Percentiles rank a stretch among this genome's conserved stretches.
Conservation (phyloP, 805 yeast genomes). For the Starmerella sirachaensis region DNA sequence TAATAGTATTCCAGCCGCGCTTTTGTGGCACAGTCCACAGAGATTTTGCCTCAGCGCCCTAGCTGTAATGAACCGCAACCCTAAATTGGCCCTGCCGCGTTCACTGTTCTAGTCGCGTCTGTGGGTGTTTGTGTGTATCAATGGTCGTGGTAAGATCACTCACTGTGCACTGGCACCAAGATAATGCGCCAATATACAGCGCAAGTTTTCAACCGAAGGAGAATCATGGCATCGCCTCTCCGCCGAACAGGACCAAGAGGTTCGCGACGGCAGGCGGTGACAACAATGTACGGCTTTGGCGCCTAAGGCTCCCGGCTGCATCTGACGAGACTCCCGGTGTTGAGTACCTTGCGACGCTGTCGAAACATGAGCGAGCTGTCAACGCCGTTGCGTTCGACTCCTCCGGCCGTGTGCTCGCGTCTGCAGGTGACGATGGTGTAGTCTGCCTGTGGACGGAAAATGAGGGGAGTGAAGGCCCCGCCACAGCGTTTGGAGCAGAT, state of each 20-base stretch:
- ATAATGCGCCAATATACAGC: slow-evolving; percentile 32
- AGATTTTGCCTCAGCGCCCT: no score
- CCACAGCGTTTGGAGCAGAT: slow-evolving; percentile 46
- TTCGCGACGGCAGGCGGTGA: slow-evolving; percentile 93
- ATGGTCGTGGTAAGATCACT: slow-evolving; percentile 30
- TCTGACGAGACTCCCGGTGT: slow-evolving; percentile 31
- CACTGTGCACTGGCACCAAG: slow-evolving; percentile 35
- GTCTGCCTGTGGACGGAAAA: slow-evolving; percentile 62
- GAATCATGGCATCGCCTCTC: slow-evolving; percentile 4
- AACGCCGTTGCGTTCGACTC: slow-evolving; percentile 77
- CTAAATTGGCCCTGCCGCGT: no score
- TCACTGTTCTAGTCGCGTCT: no score
- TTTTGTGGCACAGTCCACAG: no score
- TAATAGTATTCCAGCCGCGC: no score
- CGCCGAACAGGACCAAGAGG: slow-evolving; percentile 28
- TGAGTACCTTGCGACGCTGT: slow-evolving; percentile 65
- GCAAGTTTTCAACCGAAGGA: slow-evolving; percentile 30
- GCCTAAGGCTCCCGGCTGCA: slow-evolving; percentile 17
- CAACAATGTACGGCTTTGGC: slow-evolving; percentile 57
- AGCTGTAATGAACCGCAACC: no score
- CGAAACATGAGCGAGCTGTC: slow-evolving; percentile 89
- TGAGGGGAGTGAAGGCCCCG: slow-evolving; percentile 10
- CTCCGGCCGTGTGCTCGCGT: slow-evolving; percentile 58
- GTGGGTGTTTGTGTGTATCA: no score
- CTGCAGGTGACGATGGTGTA: slow-evolving; percentile 93